Base-by-base conservation (phyloP, 2,329 filamentous ascomycete species). In the Fusarium sp. region DNA sequence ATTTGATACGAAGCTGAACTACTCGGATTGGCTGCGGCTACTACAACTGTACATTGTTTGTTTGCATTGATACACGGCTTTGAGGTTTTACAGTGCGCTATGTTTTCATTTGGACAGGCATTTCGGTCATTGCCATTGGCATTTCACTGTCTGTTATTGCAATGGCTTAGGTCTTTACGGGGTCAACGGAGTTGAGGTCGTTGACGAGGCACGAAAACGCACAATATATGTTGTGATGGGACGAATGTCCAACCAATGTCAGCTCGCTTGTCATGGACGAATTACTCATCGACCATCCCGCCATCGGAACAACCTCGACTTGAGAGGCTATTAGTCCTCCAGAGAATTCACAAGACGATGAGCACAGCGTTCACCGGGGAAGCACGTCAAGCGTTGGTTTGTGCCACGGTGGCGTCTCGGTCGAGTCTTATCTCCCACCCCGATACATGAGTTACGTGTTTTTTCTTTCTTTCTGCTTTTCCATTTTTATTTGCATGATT, bases 301-400 rank as follows among this genome's bases (percentile, higher is more conserved):
- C 42, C 59, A 30, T 56, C 57, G 66, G 66, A 70, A 66, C 62
- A 32, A 20, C 12, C 24, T 70, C 26, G 35, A 44, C 26, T 44
- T 38, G 44, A 56, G 67, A 63, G 62, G 36, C 26, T 51, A 35
- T 45, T 18, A 36, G 41, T 62, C 41, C n/a, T 59, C 54, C 26
- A 60, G 36, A 51, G 50, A 63, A 48, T 30, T 28, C 17, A 32
- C 66, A 28, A 50, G 50, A 48, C 17, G 53, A 59, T 24, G 65
- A 73, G 55, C 62, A 75, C 72, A 66, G 55, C 65, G 57, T 75
- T 68, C 59, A 51, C 69, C 58, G 72, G 56, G 72, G 68, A 74
- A 67, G 72, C 56, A 55, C 30, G 56, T 73, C 59, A 74, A 72
- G 70, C 73, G 66, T 75, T 75, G 72, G 48, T 50, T 57, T 68